These are phyloP conservation scores for Chiua sp. DNA, from an alignment of 1,284 basidiomycete genomes.

Conservation along the genomic window DNA sequence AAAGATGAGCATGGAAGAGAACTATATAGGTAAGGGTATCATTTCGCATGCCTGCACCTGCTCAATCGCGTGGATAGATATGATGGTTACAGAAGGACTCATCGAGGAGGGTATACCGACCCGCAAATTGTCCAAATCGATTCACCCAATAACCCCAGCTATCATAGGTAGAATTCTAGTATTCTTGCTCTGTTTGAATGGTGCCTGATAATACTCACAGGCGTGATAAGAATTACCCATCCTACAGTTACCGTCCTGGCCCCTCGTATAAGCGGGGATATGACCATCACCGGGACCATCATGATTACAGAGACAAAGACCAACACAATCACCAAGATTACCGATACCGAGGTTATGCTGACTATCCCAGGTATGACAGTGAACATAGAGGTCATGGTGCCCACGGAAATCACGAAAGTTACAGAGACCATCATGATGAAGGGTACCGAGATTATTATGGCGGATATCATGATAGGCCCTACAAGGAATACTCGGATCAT, in stretches of 20 bases:
- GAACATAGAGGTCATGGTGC: conserved; percentile 25
- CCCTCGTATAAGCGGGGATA: conserved; percentile 28
- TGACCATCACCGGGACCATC: conserved; percentile 30
- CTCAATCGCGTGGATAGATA: conserved; percentile 30
- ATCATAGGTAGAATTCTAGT: conserved; percentile 22
- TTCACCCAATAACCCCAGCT: conserved; percentile 17
- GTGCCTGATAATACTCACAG: conserved; percentile 20
- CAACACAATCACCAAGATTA: conserved; percentile 28
- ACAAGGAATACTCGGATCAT: no score
- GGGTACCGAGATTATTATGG: conserved; percentile 3
- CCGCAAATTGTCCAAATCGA: conserved; percentile 36
- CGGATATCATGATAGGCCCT: conserved; percentile 26
- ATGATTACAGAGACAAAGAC: conserved; percentile 25
- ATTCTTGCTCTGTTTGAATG: conserved; percentile 1
- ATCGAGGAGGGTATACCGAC: conserved; percentile 31
- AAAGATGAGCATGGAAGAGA: conserved; percentile 56
- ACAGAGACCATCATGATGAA: conserved; percentile 15
- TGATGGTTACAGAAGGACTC: conserved; percentile 30
- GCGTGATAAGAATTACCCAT: conserved; percentile 33
- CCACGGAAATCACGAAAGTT: conserved; percentile 11
- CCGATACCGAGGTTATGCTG: conserved; percentile 25
- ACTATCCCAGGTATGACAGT: conserved; percentile 18
- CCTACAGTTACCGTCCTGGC: conserved; percentile 29
- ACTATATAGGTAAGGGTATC: conserved; percentile 47
- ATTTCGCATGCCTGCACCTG: background rate